Conservation (phyloP, 1,284 basidiomycete genomes). For the Phlebopus sp. region DNA sequence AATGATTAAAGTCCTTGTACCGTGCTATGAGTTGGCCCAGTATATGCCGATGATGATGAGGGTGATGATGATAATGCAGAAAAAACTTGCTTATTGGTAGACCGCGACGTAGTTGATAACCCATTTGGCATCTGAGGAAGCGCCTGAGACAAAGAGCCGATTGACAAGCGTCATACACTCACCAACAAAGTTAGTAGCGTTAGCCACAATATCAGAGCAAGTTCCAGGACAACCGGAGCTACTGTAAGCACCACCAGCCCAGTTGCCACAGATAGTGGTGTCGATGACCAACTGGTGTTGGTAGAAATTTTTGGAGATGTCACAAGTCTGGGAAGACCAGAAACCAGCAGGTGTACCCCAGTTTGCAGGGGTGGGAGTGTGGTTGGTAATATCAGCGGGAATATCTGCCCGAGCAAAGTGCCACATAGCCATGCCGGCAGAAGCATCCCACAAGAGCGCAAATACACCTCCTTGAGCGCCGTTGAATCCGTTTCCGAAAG, state of each 20-base stretch:
- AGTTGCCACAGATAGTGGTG: slow-evolving; percentile 59
- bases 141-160: slow-evolving; percentile 6
- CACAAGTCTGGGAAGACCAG: slow-evolving; percentile 61
- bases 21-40: background rate
- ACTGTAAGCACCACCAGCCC: slow-evolving; percentile 54
- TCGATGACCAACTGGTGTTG: slow-evolving; percentile 70
- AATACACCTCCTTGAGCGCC: slow-evolving; percentile 66
- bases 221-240: slow-evolving; percentile 65
- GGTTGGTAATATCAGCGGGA: slow-evolving; percentile 63
- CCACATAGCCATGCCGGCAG: slow-evolving; percentile 72
- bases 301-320: slow-evolving; percentile 65
- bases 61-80: background rate
- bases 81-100: slow-evolving; percentile 21
- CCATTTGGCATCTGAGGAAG: slow-evolving; percentile 52
- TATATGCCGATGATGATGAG: background rate
- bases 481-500: slow-evolving; percentile 76
- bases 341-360: slow-evolving; percentile 72
- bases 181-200: slow-evolving; percentile 63
- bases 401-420: slow-evolving; percentile 66
- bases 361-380: slow-evolving; percentile 54
- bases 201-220: slow-evolving; percentile 61
- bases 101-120: slow-evolving; percentile 51
- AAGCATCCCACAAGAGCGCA: slow-evolving; percentile 65
- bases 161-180: slow-evolving; percentile 24
- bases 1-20: background rate